Evolutionary conservation across 2,329 filamentous ascomycete species (phyloP).

Genomic region (Massarina eburnea): DNA sequence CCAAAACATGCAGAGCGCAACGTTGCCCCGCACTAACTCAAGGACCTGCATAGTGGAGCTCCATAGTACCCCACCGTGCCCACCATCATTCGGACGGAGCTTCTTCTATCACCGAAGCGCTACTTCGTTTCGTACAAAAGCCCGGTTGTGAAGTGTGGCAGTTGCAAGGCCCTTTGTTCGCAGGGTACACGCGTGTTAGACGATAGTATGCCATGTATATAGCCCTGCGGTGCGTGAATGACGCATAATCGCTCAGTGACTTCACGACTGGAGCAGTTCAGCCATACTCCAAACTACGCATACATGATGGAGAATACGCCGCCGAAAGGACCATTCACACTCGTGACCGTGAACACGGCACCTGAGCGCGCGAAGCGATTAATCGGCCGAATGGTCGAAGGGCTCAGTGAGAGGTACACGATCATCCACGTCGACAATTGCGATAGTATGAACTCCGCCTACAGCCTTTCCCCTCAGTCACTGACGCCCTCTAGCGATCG

Average conservation of each 20-base stretch:
- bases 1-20: too few relatives aligned
- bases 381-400: constrained; percentile 62
- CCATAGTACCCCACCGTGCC: neutral
- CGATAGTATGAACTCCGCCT: constrained; percentile 51
- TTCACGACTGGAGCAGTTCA: too few relatives aligned
- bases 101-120: constrained; percentile 3
- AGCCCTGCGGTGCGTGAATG: too few relatives aligned
- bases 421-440: constrained; percentile 66
- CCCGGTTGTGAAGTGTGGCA: neutral
- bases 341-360: constrained; percentile 69
- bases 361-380: constrained; percentile 65
- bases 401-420: constrained; percentile 63
- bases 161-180: neutral
- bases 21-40: neutral
- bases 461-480: neutral
- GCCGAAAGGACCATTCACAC: constrained; percentile 57
- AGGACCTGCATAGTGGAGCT: neutral
- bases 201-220: too few relatives aligned
- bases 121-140: neutral
- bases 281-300: constrained; percentile 1
- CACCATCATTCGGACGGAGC: neutral
- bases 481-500: constrained; percentile 49
- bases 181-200: too few relatives aligned
- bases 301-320: constrained; percentile 1
- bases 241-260: too few relatives aligned